phyloP scores from a whole-genome alignment of 495 filamentous ascomycete genomes.

The Chaetomidium leptoderma region DNA sequence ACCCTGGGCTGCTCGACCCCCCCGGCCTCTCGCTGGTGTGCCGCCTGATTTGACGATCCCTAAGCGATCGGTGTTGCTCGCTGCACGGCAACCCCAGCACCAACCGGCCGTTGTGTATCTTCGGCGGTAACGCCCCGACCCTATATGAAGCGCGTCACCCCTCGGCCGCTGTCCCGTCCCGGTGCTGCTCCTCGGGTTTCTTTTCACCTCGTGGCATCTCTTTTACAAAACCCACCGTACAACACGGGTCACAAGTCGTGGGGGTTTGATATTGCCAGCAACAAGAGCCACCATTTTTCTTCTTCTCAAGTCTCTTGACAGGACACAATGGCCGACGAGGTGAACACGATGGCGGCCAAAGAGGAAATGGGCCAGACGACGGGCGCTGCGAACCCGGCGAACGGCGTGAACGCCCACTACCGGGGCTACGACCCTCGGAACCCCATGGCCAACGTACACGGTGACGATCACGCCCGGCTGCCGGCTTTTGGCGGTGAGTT shows the following conservation, averaged over 20 bases:
- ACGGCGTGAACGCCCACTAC: slow-evolving; percentile 24
- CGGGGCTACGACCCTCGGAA: slow-evolving; percentile 56
- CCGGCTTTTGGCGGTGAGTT: slow-evolving; percentile 93
- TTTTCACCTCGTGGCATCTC: not conserved
- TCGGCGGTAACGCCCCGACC: not conserved
- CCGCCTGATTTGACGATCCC: slow-evolving; percentile 11
- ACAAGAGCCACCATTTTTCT: not conserved
- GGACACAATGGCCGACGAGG: slow-evolving; percentile 20
- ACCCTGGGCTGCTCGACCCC: slow-evolving; percentile 9
- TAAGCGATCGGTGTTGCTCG: not conserved
- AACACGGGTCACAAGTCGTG: not conserved
- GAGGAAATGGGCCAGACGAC: slow-evolving; percentile 33
- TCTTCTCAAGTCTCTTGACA: not conserved
- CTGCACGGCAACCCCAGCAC: slow-evolving; percentile 7
- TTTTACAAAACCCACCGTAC: not conserved
- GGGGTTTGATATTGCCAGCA: not conserved
- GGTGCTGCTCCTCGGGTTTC: not conserved
- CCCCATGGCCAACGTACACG: slow-evolving; percentile 68
- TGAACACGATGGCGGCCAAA: slow-evolving; percentile 17
- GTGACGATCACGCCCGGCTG: slow-evolving; percentile 53
- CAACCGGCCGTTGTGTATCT: slow-evolving; percentile 6
- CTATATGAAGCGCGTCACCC: slow-evolving; percentile 20
- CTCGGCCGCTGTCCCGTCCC: not conserved
- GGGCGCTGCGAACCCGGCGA: slow-evolving; percentile 24
- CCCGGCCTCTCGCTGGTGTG: not conserved